These are phyloP conservation scores for Diversispora eburnea DNA, from an alignment of 192 early-diverging fungal species.

Conservation along the genomic window DNA sequence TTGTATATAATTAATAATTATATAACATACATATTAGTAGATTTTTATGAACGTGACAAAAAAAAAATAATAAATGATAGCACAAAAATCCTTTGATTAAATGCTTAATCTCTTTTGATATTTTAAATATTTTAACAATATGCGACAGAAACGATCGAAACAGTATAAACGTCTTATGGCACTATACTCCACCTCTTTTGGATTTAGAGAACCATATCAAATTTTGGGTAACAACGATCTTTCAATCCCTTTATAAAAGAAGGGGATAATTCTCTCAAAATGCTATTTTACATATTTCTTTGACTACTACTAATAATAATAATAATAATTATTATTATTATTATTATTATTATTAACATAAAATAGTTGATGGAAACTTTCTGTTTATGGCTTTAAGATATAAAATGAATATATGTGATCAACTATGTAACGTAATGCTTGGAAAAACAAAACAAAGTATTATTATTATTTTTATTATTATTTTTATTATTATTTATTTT, in stretches of 20 bases:
- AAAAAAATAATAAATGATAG: too few relatives aligned
- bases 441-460: conserved; percentile 67
- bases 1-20: too few relatives aligned
- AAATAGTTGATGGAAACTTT: conserved; percentile 79
- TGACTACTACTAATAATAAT: background rate
- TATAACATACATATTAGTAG: too few relatives aligned
- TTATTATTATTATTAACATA: too few relatives aligned
- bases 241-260: too few relatives aligned
- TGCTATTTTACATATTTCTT: background rate
- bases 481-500: background rate
- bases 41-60: too few relatives aligned
- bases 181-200: conserved; percentile 75
- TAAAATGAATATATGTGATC: conserved; percentile 58
- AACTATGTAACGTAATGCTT: conserved; percentile 61
- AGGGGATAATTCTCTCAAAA: too few relatives aligned
- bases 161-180: conserved; percentile 77
- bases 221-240: conserved; percentile 54
- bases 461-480: conserved; percentile 19
- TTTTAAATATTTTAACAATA: conserved; percentile 33
- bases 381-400: conserved; percentile 61
- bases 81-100: too few relatives aligned
- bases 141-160: conserved; percentile 84
- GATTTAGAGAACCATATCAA: conserved; percentile 92
- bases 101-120: too few relatives aligned
- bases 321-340: conserved; percentile 6